Evolutionary conservation across 2,329 filamentous ascomycete genomes (phyloP).

Genomic region (Aspergillus eucalypticola): DNA sequence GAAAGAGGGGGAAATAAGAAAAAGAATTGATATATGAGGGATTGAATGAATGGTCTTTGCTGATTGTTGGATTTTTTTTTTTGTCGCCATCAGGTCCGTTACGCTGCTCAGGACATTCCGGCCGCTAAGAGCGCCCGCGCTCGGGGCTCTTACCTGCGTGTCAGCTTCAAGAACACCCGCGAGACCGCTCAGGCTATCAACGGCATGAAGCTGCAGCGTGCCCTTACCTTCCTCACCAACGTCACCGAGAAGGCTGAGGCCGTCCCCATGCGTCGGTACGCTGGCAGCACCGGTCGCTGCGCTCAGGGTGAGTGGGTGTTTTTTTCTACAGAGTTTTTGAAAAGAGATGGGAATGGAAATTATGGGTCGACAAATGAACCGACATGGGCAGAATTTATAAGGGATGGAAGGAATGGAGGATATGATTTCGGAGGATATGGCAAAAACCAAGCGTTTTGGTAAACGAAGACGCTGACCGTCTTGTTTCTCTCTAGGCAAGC

Average conservation of each 20-base stretch:
- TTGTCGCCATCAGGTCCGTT: conserved; percentile 71
- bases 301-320: conserved; percentile 81
- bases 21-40: conserved; percentile 4
- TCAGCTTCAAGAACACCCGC: conserved; percentile 99
- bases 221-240: conserved; percentile 96
- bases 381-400: not conserved
- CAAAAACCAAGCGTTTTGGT: not conserved
- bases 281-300: conserved; percentile 90
- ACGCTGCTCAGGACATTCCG: conserved; percentile 87
- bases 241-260: conserved; percentile 96
- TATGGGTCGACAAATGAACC: conserved; percentile 7
- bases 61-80: conserved; percentile 30
- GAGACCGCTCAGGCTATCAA: conserved; percentile 99
- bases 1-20: not conserved
- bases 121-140: conserved; percentile 93
- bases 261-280: conserved; percentile 96
- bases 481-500: conserved; percentile 70
- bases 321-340: conserved; percentile 16
- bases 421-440: not conserved
- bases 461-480: conserved; percentile 9
- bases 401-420: not conserved
- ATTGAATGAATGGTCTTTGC: conserved; percentile 22
- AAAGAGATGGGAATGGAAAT: not conserved
- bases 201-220: conserved; percentile 96
- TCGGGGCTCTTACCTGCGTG: conserved; percentile 97